Evolutionary conservation across 164 flowering plant genomes (phyloP).

Genomic region (Umbellularia californica): DNA sequence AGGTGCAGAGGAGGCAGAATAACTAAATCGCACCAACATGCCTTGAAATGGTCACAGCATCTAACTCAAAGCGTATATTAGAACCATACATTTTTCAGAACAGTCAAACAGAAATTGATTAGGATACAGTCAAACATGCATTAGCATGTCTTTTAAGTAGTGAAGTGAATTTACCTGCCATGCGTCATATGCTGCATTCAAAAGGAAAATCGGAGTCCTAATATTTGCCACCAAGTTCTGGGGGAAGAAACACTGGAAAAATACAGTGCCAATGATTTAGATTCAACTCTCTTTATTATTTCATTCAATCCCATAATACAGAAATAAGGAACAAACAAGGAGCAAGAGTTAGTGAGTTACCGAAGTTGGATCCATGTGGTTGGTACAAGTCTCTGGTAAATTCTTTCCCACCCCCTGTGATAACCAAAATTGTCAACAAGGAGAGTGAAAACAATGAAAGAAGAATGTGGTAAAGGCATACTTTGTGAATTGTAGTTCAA

Average conservation of each 20-base stretch:
- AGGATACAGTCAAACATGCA: too few species aligned
- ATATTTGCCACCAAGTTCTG: conserved; percentile 54
- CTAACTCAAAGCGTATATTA: too few species aligned
- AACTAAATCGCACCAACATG: not conserved
- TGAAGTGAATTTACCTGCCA: conserved; percentile 69
- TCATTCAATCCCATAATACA: not conserved
- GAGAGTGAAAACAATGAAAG: not conserved
- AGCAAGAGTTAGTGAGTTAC: conserved; percentile 29
- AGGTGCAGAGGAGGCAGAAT: not conserved
- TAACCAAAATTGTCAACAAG: conserved; percentile 8
- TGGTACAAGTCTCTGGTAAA: conserved; percentile 62
- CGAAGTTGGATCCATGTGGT: conserved; percentile 60
- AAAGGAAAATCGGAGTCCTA: conserved; percentile 65
- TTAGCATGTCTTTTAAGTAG: not conserved
- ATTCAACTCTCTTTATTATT: not conserved
- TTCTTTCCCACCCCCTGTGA: conserved; percentile 49
- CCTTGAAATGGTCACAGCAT: not conserved
- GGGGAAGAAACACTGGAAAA: conserved; percentile 87
- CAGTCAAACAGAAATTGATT: too few species aligned
- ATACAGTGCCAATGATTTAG: not conserved
- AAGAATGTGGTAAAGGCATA: not conserved
- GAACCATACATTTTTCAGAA: too few species aligned
- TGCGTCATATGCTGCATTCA: conserved; percentile 50
- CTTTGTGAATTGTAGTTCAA: not conserved
- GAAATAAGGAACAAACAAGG: not conserved